Conservation (phyloP, 2,329 filamentous ascomycete species). For the Colletotrichum eremochloae region DNA sequence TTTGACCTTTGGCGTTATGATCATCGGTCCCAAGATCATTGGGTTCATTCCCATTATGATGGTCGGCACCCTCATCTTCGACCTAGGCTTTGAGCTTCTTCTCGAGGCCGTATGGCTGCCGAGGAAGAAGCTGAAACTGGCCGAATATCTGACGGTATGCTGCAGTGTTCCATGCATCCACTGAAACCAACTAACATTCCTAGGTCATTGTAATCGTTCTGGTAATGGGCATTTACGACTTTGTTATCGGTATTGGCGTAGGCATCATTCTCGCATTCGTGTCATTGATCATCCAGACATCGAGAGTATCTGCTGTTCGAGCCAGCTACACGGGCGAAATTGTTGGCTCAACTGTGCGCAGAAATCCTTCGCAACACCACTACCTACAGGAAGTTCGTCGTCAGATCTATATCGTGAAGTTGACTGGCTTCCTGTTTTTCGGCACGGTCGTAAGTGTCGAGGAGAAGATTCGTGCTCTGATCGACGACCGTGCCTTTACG, state of each 20-base stretch:
- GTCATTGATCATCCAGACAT: constrained; percentile 91
- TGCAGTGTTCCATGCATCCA: not conserved
- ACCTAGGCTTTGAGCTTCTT: constrained; percentile 92
- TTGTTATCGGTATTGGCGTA: constrained; percentile 92
- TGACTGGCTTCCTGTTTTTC: constrained; percentile 97
- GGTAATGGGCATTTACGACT: constrained; percentile 97
- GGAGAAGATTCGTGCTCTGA: constrained; percentile 83
- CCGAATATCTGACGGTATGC: constrained; percentile 88
- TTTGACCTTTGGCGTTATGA: constrained; percentile 84
- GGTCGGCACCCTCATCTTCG: constrained; percentile 94
- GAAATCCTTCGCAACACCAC: constrained; percentile 88
- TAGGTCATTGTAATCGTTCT: constrained; percentile 87
- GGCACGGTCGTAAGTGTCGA: constrained; percentile 97
- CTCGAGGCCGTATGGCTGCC: constrained; percentile 90
- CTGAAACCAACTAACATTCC: constrained; percentile 45
- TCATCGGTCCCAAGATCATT: constrained; percentile 88
- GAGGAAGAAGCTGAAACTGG: constrained; percentile 85
- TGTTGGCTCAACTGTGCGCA: constrained; percentile 90
- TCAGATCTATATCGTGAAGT: constrained; percentile 92
- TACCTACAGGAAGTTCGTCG: constrained; percentile 88
- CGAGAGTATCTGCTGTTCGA: constrained; percentile 87
- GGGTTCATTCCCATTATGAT: constrained; percentile 98
- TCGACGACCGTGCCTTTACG: constrained; percentile 85
- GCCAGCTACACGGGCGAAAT: constrained; percentile 92
- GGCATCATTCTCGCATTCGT: constrained; percentile 93